Evolutionary conservation across 495 filamentous ascomycete genomes (phyloP), one percentile per base, ranked within the genome.

Genomic region (Glutinoglossum americanum): DNA sequence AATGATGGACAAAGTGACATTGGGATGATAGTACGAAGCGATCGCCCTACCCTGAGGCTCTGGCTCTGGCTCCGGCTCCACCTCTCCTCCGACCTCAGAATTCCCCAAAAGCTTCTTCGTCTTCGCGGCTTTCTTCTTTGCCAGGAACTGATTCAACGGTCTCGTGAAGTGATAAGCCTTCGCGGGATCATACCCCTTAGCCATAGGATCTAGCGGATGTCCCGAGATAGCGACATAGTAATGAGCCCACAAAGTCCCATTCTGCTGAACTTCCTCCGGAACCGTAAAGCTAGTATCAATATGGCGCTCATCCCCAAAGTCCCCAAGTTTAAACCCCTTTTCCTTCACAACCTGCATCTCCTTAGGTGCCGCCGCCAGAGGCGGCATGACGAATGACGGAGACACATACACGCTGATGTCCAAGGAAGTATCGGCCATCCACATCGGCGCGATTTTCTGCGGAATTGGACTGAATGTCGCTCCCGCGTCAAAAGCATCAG

Each of bases 211-310:
- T 25, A 94, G 67, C 25, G 76, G 70, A 51, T 76, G 72, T 15
- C 89, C 90, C 6, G 81, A 73, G 48, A 90, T 75, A 10, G 77
- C 85, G 60, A 98, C 72, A 63, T 87, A 94, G 64, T 95, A 90
- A 67, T 98, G 92, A 7, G 83, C 89, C 79, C 85, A 98, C 13
- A 97, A 73, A 0, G 92, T 95, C 35, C 87, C 89, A 66, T 97
- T 97, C 57, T 87, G 77, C 69, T 96, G 88, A 1, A 93, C 89
- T 28, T 78, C 70, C 60, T 76, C 75, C 2, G 92, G 90, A 9
- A 97, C 78, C 30, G 74, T 67, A 64, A 97, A 85, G 41, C 72
- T 78, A n/a, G 84, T 85, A 51, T 88, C 80, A 44, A 87, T 78
- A 56, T 81, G 76, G 26, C 93, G 78, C 59, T 74, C 82, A 60